These are phyloP conservation scores for Cutaneotrichosporon spelunceum DNA, from an alignment of 1,284 basidiomycete species.

Conservation along the genomic window DNA sequence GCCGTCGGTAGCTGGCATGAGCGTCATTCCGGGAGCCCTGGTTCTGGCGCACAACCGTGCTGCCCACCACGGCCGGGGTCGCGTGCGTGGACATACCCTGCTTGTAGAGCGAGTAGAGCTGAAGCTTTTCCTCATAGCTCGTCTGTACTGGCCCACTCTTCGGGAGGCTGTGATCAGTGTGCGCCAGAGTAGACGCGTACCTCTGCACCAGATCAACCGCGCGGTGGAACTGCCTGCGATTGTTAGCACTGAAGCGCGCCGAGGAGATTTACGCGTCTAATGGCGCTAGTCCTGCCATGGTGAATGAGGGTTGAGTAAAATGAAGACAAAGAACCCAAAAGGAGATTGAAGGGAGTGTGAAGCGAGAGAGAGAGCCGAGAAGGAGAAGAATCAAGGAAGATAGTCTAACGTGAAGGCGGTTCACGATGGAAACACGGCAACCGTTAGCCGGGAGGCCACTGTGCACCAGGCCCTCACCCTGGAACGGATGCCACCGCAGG, in stretches of 20 bases:
- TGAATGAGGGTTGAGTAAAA: neutral
- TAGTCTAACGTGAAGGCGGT: too few species aligned
- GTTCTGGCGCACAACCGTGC: neutral
- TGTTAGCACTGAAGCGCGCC: constrained; percentile 7
- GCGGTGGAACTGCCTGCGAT: constrained; percentile 72
- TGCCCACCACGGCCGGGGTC: neutral
- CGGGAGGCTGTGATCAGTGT: constrained; percentile 59
- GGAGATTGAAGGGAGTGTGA: constrained; percentile 7
- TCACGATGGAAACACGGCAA: too few species aligned
- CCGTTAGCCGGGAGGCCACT: too few species aligned
- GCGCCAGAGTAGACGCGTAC: constrained; percentile 23
- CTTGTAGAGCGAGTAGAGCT: constrained; percentile 93
- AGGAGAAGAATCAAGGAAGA: neutral
- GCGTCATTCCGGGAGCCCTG: constrained; percentile 4
- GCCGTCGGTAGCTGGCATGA: constrained; percentile 44
- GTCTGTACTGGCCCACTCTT: constrained; percentile 96
- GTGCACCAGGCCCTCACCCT: too few species aligned
- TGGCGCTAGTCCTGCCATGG: constrained; percentile 18
- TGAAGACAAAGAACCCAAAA: neutral
- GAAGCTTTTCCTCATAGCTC: constrained; percentile 91
- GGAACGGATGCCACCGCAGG: too few species aligned
- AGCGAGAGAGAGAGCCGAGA: neutral
- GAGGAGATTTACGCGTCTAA: constrained; percentile 32
- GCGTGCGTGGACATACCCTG: constrained; percentile 62
- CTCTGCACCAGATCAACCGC: constrained; percentile 89